Evolutionary conservation across 2,329 filamentous ascomycete genomes (phyloP), one percentile per base, ranked within the genome.

Genomic region (Grosmannia clavigera): DNA sequence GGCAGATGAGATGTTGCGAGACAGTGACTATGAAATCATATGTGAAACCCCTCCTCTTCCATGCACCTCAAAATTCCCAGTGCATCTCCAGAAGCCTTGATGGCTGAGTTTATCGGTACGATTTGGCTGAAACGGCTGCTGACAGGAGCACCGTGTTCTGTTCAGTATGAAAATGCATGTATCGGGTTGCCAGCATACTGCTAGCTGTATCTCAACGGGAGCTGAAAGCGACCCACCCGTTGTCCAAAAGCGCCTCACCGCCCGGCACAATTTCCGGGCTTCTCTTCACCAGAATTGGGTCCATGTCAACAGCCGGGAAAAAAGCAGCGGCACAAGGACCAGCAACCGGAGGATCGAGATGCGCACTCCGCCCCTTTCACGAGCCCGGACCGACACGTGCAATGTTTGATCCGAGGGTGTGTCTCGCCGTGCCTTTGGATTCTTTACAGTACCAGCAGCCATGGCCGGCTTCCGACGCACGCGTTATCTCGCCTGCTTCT

Each of bases 401-500:
- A 14, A 52, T 52, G 50, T 31, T 19, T 29, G 50, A 19, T 52
- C 3, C 27, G 14, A 14, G 27, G 43, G 43, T n/a, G 50, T 10
- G 3, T 52, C 50, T 52, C 25, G 25, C 31, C 27, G 31, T 56
- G 35, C 7, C n/a, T 29, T 10, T 14, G 22, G 33, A 40, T 43
- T 19, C n/a, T 10, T 29, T 43, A 40, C 19, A n/a, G 31, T 7
- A 3, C 12, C 31, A 29, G 16, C 51, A n/a, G 33, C 33, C 55
- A 81, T 81, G 78, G 70, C 73, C 61, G 73, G 73, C 59, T 67
- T 78, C 61, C 67, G 74, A 64, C 69, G 70, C 59, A 66, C 70
- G 54, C 75, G 72, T 63, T 74, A 75, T 64, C 71, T 92, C 66
- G 76, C 75, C 64, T 96, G 91, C 78, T 92, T 95, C 76, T 95